phyloP scores from a whole-genome alignment of 495 filamentous ascomycete species.

The Halenospora varia region DNA sequence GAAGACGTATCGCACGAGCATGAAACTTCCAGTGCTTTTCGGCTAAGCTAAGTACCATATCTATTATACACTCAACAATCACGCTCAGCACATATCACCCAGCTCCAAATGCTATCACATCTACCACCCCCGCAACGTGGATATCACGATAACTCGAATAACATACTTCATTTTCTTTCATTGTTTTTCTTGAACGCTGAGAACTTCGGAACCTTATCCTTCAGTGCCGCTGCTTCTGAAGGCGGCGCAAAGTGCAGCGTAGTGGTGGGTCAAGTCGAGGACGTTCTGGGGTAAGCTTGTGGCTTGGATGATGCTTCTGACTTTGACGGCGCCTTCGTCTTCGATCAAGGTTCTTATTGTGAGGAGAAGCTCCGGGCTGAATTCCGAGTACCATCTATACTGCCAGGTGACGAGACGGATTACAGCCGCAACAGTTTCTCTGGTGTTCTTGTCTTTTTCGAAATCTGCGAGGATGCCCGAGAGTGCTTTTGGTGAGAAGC shows the following conservation, averaged over 20 bases:
- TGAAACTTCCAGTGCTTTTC: no score
- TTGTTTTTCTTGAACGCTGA: background rate
- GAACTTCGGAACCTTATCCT: conserved; percentile 42
- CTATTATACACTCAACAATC: no score
- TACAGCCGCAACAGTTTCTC: conserved; percentile 71
- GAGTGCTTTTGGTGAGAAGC: conserved; percentile 89
- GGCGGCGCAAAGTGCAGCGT: conserved; percentile 87
- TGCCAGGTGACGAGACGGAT: conserved; percentile 95
- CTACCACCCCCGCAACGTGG: no score
- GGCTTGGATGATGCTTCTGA: conserved; percentile 93
- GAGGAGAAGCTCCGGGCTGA: conserved; percentile 83
- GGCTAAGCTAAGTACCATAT: no score
- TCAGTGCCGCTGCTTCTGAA: conserved; percentile 95
- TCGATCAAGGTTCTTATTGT: conserved; percentile 90
- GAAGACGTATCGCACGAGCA: no score
- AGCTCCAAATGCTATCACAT: no score
- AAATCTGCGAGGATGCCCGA: conserved; percentile 73
- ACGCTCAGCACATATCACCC: no score
- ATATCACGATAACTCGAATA: background rate
- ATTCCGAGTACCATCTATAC: conserved; percentile 99
- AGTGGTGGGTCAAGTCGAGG: conserved; percentile 92
- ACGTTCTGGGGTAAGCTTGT: conserved; percentile 91
- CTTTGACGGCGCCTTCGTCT: conserved; percentile 95
- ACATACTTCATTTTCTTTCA: no score
- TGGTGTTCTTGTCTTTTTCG: conserved; percentile 66